Conservation (phyloP, 2,329 filamentous ascomycete genomes). For the Talaromyces amestolkiae region DNA sequence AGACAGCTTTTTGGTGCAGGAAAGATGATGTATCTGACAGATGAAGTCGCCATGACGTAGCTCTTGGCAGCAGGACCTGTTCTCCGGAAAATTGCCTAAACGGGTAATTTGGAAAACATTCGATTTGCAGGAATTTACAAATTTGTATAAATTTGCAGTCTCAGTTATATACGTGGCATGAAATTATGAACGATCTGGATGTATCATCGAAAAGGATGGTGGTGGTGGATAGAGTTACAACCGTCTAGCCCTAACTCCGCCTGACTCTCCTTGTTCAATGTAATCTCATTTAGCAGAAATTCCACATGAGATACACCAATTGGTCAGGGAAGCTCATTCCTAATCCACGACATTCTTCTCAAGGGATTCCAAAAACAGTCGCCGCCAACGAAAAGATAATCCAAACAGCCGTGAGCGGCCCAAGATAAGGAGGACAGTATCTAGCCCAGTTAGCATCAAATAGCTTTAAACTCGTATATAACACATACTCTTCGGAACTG, state of each 20-base stretch:
- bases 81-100: not conserved
- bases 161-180: too few species aligned
- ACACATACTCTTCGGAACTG: not conserved
- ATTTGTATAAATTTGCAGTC: not conserved
- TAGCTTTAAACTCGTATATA: not conserved
- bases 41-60: constrained; percentile 3
- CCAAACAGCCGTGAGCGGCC: not conserved
- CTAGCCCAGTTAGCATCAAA: not conserved
- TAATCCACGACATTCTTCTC: not conserved
- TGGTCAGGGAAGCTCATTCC: not conserved
- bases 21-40: not conserved
- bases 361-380: not conserved
- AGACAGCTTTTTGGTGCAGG: too few species aligned
- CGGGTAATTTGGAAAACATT: not conserved
- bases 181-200: too few species aligned
- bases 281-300: too few species aligned
- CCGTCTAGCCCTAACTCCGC: not conserved
- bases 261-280: not conserved
- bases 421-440: not conserved
- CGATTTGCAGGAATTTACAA: not conserved
- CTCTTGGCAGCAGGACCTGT: not conserved
- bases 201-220: not conserved
- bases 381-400: not conserved
- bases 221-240: not conserved
- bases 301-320: not conserved